A percentile compares a stretch with the other conserved stretches of the same genome.
Conservation (phyloP, 73 alveolate species). For the Uronychia setigera region DNA sequence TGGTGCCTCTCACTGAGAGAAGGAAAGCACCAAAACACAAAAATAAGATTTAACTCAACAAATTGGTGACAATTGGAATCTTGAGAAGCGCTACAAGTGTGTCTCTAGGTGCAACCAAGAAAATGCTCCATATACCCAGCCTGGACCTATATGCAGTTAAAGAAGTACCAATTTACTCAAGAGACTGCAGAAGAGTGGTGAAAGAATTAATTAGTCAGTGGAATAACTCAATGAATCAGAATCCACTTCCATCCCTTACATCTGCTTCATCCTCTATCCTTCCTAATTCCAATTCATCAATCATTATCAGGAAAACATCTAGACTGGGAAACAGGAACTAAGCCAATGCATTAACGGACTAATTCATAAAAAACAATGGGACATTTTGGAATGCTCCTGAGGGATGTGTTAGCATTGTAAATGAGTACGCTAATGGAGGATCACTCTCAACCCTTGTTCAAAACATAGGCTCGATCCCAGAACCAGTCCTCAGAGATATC, state of each 20-base stretch:
- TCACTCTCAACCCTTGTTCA: constrained; percentile 24
- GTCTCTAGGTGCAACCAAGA: constrained; percentile 42
- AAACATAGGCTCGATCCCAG: constrained; percentile 29
- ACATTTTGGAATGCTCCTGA: constrained; percentile 80
- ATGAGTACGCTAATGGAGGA: constrained; percentile 54
- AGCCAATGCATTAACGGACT: constrained; percentile 19
- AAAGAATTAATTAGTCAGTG: constrained; percentile 33
- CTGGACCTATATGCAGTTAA: constrained; percentile 46
- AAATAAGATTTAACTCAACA: neutral
- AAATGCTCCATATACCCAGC: constrained; percentile 68
- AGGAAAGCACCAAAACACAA: neutral
- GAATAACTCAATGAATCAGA: constrained; percentile 18
- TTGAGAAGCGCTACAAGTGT: neutral
- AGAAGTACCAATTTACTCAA: constrained; percentile 52
- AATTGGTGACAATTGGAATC: neutral
- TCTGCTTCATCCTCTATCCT: too few relatives aligned
- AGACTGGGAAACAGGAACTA: too few relatives aligned
- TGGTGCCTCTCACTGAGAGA: neutral
- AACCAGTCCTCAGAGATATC: constrained; percentile 13
- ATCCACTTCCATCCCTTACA: too few relatives aligned
- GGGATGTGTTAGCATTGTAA: constrained; percentile 74
- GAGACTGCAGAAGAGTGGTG: constrained; percentile 22
- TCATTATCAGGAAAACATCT: too few relatives aligned
- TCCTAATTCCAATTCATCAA: too few relatives aligned
- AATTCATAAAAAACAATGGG: constrained; percentile 48